Base-by-base conservation (phyloP, 139 green algal species). In the Deuterostichococcus epilithicus region DNA sequence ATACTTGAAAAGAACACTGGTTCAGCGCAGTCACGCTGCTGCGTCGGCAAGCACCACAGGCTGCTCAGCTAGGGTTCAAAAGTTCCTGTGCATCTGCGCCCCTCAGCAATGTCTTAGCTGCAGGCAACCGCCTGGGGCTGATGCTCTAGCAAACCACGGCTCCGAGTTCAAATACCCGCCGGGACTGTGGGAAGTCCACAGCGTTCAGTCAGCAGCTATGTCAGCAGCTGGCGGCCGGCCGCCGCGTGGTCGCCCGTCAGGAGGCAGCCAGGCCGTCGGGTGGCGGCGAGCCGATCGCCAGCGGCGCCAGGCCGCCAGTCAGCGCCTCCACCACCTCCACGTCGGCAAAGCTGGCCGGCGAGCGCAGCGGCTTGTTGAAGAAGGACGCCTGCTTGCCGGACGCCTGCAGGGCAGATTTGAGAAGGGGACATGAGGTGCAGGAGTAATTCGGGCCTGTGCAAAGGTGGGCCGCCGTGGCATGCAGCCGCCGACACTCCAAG, bases 351-450 rank as follows among this genome's bases (percentile, higher is more conserved):
- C 58, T 66, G 0, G 79, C 76, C 6, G 83, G 83, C 28, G 71
- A 69, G 10, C 67, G 70, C 66, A 87, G 34, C n/a, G 45, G 66
- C 63, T 86, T 83, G 63, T 76, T 75, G 8, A 88, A 82, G 63
- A 80, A 70, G 47, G 30, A 70, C 13, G 39, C n/a, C 73, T 79
- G 81, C 47, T 86, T 86, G 23, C 78, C 70, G 35, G 58, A 82
- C 32, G 52, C 68, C 68, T 75, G 70, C 70, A 23, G 4, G 33
- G 2, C 15, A 33, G 35, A 34, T 13, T 35, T 60, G 13, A 60
- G 45, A 26, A 32, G 13, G 36, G 30, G 35, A 30, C 68, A 10
- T 72, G 34, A 60, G 45, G 45, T 72, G 34, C 20, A 42, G 34
- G 32, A n/a, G 20, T 63, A 28, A 25, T 20, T 10, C 8, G 36